Base-by-base conservation (phyloP, 2,329 filamentous ascomycete species). In the Clarireedia hainanense region DNA sequence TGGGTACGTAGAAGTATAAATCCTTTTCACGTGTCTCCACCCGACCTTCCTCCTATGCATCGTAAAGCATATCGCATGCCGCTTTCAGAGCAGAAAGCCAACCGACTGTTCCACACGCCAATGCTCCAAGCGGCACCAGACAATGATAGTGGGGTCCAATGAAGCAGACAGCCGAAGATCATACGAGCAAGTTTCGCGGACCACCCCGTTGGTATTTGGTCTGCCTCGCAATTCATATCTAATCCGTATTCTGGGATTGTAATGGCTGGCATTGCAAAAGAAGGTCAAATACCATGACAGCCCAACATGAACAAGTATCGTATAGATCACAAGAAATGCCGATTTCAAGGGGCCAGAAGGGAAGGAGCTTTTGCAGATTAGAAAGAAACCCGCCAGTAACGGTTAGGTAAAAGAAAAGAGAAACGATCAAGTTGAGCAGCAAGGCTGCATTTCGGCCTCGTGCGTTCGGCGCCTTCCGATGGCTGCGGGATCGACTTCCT, bases 381-480 rank as follows among this genome's bases (percentile, higher is more conserved):
- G 17, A 7, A 24, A 36, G n/a, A 34, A 20, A 30, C 27, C 45
- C 26, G 36, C 5, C n/a, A 42, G 17, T 30, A 20, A 39, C 26
- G 37, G 17, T 55, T 55, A 55, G 45, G 46, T 55, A 55, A 55
- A 34, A 55, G 36, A 26, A 27, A 43, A 30, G 23, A 20, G 20
- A 48, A 54, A 36, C 6, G 34, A 34, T 14, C 24, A 52, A 12
- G 20, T 45, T 39, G 34, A 47, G 20, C 17, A 26, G 36, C 52
- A 43, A 55, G 52, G 46, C 52, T 55, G 24, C 37, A 36, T 17
- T 27, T 55, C 27, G 24, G 52, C 52, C 52, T 55, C 20, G 26
- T 55, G 17, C 17, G 26, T 55, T 50, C 52, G 52, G 52, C 52
- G 52, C 27, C 52, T 50, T 55, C 52, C 52, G 52, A 55, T 55